Base-by-base conservation (phyloP, 2,329 filamentous ascomycete species). In the Septoria petroselini region DNA sequence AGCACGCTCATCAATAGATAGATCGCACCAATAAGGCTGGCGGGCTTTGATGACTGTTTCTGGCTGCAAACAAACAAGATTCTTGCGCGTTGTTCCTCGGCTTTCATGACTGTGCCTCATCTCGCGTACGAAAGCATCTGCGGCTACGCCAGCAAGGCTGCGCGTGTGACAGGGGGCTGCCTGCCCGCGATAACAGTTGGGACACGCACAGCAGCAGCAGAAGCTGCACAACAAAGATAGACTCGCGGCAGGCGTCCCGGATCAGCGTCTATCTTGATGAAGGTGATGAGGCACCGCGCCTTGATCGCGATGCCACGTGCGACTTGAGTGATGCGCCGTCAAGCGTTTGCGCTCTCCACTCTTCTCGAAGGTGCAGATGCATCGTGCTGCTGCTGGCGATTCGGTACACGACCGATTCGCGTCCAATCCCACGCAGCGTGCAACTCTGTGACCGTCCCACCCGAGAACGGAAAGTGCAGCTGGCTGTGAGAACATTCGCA, bases 191-290 rank as follows among this genome's bases (percentile, higher is more conserved):
- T 27, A 27, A 27, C 15, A 38, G 35, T 18, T 38, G 35, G 35
- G 35, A 38, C 3, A 19, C 35, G 21, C 15, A 43, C 47, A 46
- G 38, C 48, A 43, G 38, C 48, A 43, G 45, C 46, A 17, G 23
- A 35, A 39, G 38, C 44, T 51, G 54, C 44, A 41, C 37, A 50
- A 53, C 54, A 52, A 53, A 55, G 50, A 58, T 58, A 54, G 53
- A 52, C 31, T 43, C 48, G 57, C 61, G 61, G 61, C 48, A 53
- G 52, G 45, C 41, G 54, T 53, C 51, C 57, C 59, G 59, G 59
- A 63, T 63, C 59, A 50, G 57, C 58, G 50, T 54, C n/a, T n/a
- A 58, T 52, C 56, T 60, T 52, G 49, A 50, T n/a, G n/a, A n/a
- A n/a, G n/a, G n/a, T n/a, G 29, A 44, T 53, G 47, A 47, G 41